Conservation (phyloP, 176 grass and related monocot genomes). For the Elymus sibiricus region DNA sequence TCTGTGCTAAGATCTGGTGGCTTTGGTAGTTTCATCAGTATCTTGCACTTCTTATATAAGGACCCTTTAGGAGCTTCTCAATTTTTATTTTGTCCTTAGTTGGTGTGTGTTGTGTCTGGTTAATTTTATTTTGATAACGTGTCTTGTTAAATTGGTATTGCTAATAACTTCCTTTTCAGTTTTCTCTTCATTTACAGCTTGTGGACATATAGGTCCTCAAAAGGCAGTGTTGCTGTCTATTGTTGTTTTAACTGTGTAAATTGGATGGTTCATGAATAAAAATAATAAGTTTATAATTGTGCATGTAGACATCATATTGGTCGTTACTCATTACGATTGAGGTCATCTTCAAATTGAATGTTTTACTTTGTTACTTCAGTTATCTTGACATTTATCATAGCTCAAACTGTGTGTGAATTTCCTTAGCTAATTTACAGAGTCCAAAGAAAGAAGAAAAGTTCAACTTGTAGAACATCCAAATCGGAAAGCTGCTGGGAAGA, state of each 20-base stretch:
- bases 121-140: no score
- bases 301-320: background rate
- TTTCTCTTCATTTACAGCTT: background rate
- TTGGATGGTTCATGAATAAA: background rate
- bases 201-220: background rate
- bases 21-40: slow-evolving; percentile 1
- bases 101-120: background rate
- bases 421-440: slow-evolving; percentile 81
- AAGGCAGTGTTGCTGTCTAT: background rate
- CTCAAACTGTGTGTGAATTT: slow-evolving; percentile 18
- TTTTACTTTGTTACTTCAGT: slow-evolving; percentile 3
- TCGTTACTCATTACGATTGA: background rate
- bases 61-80: background rate
- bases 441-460: slow-evolving; percentile 86
- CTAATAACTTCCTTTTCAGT: background rate
- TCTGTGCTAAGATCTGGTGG: background rate
- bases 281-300: background rate
- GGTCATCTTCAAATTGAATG: slow-evolving; percentile 17
- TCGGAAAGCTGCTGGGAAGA: slow-evolving; percentile 60
- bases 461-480: slow-evolving; percentile 78
- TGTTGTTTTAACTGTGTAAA: slow-evolving; percentile 12
- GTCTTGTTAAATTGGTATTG: background rate
- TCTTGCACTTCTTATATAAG: background rate
- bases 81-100: background rate
- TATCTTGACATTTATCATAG: background rate